phyloP scores from a whole-genome alignment of 345 rosid species.

The Laguncularia racemosa region DNA sequence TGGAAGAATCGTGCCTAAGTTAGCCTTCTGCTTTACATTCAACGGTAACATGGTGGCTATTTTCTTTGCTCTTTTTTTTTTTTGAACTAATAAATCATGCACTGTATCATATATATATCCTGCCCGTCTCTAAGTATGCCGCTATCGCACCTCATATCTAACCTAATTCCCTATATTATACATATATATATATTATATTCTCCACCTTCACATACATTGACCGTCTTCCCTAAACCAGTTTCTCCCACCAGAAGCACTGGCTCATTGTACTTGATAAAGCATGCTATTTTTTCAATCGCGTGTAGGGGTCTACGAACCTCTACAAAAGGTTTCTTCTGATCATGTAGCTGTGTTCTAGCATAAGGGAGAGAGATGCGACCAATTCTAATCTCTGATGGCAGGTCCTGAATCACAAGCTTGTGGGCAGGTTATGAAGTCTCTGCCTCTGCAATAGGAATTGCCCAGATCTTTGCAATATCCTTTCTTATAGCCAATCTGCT shows the following conservation, averaged over 20 bases:
- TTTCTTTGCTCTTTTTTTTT: too few species aligned
- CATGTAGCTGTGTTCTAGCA: constrained; percentile 31
- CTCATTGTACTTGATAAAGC: constrained; percentile 74
- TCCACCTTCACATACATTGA: too few species aligned
- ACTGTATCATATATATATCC: too few species aligned
- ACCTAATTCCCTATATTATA: too few species aligned
- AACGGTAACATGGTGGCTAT: too few species aligned
- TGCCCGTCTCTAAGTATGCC: too few species aligned
- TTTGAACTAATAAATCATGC: too few species aligned
- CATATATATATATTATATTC: too few species aligned
- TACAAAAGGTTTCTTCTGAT: too few species aligned
- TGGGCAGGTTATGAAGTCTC: constrained; percentile 33
- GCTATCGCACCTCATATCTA: too few species aligned
- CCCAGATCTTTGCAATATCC: constrained; percentile 60
- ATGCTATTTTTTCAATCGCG: constrained; percentile 76
- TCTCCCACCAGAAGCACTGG: constrained; percentile 97
- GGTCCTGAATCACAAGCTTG: constrained; percentile 69
- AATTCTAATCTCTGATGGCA: constrained; percentile 40
- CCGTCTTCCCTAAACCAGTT: constrained; percentile 98
- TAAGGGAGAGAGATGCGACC: constrained; percentile 68
- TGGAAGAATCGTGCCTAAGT: too few species aligned
- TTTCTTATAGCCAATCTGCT: constrained; percentile 40
- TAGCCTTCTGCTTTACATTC: too few species aligned
- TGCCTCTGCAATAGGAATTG: constrained; percentile 34
- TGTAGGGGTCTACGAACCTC: constrained; percentile 62